These are phyloP conservation scores for Citropsis articulata DNA, from an alignment of 345 rosid species.

Conservation along the genomic window DNA sequence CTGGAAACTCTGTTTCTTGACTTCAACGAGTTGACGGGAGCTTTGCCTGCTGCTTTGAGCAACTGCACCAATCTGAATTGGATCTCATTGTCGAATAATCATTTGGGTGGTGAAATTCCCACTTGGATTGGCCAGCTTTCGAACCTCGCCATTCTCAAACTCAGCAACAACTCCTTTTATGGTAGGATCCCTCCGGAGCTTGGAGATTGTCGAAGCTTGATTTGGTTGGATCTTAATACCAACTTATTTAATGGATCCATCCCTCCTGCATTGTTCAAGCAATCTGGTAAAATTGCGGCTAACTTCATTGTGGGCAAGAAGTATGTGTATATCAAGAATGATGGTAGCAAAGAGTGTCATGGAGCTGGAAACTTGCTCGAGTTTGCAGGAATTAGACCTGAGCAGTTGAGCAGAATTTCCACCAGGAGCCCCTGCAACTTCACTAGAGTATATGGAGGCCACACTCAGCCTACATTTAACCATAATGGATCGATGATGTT, in stretches of 20 bases:
- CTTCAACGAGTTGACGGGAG: constrained; percentile 77
- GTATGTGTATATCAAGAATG: constrained; percentile 74
- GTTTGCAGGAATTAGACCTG: constrained; percentile 73
- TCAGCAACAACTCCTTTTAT: constrained; percentile 79
- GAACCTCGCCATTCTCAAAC: constrained; percentile 79
- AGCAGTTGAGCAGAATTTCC: constrained; percentile 56
- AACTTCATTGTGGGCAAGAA: constrained; percentile 78
- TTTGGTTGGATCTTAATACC: constrained; percentile 92
- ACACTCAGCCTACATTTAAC: constrained; percentile 72
- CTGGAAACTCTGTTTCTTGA: constrained; percentile 84
- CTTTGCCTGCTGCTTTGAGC: constrained; percentile 66
- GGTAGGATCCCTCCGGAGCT: constrained; percentile 89
- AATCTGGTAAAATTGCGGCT: constrained; percentile 77
- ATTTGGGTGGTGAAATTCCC: constrained; percentile 75
- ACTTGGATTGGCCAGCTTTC: constrained; percentile 68
- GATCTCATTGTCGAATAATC: constrained; percentile 88
- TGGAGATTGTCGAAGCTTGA: constrained; percentile 81
- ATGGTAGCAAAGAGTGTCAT: constrained; percentile 75
- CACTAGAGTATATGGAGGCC: constrained; percentile 66
- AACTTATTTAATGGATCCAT: constrained; percentile 67
- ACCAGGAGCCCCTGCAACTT: constrained; percentile 80
- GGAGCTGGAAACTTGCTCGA: constrained; percentile 95
- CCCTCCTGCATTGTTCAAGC: constrained; percentile 77
- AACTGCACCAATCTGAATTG: constrained; percentile 78
- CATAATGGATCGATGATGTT: constrained; percentile 93